These are phyloP conservation scores for Nannochloris sp. DNA, from an alignment of 139 green algal species.

Conservation along the genomic window DNA sequence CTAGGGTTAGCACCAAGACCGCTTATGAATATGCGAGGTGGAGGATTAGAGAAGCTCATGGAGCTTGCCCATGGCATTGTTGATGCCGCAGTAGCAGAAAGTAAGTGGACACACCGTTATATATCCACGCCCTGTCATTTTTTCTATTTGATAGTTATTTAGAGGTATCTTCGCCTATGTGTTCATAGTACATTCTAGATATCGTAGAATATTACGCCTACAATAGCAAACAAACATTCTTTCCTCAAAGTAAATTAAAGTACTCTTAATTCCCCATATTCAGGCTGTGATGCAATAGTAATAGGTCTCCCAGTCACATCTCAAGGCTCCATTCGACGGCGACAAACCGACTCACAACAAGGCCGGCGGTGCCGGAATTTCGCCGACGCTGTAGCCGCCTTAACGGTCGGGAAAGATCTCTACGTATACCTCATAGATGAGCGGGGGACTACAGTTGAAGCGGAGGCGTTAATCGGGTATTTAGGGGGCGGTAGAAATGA, in stretches of 20 bases:
- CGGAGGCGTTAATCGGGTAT: not conserved
- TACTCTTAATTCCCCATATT: not conserved
- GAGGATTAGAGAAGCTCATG: not conserved
- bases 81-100: slow-evolving; percentile 3
- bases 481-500: not conserved
- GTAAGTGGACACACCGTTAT: not conserved
- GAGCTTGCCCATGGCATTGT: slow-evolving; percentile 7
- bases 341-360: slow-evolving; percentile 28
- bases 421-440: slow-evolving; percentile 19
- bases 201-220: too few relatives aligned
- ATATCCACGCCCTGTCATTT: not conserved
- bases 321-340: not conserved
- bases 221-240: too few relatives aligned
- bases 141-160: not conserved
- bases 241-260: not conserved
- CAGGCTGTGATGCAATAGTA: slow-evolving; percentile 23
- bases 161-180: not conserved
- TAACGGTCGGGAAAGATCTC: not conserved
- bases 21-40: slow-evolving; percentile 5
- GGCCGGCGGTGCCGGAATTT: slow-evolving; percentile 32
- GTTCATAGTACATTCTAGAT: too few relatives aligned
- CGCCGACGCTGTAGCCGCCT: slow-evolving; percentile 3
- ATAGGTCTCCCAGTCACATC: slow-evolving; percentile 26
- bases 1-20: slow-evolving; percentile 25
- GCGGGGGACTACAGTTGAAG: slow-evolving; percentile 2